Evolutionary conservation across 805 yeast genomes (phyloP).

Genomic region (Spathaspora boniae): DNA sequence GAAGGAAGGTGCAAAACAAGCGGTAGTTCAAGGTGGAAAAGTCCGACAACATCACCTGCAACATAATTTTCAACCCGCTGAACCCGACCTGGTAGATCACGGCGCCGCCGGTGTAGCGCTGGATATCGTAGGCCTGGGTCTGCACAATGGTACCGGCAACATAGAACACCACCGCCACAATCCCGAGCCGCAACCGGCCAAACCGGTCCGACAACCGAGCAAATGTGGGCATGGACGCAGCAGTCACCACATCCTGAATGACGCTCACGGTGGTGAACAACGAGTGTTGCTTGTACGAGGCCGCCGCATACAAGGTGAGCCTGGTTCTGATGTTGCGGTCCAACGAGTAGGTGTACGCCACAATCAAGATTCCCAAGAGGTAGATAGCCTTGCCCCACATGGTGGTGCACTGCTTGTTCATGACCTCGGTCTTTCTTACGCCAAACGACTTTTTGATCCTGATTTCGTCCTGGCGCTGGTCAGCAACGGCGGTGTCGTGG

Average conservation of each 20-base stretch:
- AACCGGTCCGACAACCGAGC: slow-evolving; percentile 65
- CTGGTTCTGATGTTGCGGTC: slow-evolving; percentile 48
- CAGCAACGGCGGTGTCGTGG: slow-evolving; percentile 1
- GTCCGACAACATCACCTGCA: slow-evolving; percentile 61
- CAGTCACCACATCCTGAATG: slow-evolving; percentile 55
- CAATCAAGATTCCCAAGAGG: slow-evolving; percentile 47
- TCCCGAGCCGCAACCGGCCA: slow-evolving; percentile 54
- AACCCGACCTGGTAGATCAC: slow-evolving; percentile 50
- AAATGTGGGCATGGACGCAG: slow-evolving; percentile 62
- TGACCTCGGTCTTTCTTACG: slow-evolving; percentile 3
- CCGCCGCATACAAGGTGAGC: slow-evolving; percentile 48
- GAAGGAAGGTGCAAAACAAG: slow-evolving; percentile 57
- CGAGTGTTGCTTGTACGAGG: slow-evolving; percentile 51
- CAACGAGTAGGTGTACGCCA: slow-evolving; percentile 58
- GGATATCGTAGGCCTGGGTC: slow-evolving; percentile 55
- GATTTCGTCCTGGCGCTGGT: background rate
- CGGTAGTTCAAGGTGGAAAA: slow-evolving; percentile 69
- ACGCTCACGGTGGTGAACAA: slow-evolving; percentile 56
- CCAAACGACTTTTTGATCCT: slow-evolving; percentile 3
- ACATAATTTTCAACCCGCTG: slow-evolving; percentile 56
- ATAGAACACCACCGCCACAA: slow-evolving; percentile 50
- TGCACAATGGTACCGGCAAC: slow-evolving; percentile 60
- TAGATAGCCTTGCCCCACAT: slow-evolving; percentile 32
- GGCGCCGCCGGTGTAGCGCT: slow-evolving; percentile 61
- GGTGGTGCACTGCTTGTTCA: slow-evolving; percentile 2